Evolutionary conservation across 768 basidiomycete species (phyloP).

Genomic region (Podaxis rugospora): DNA sequence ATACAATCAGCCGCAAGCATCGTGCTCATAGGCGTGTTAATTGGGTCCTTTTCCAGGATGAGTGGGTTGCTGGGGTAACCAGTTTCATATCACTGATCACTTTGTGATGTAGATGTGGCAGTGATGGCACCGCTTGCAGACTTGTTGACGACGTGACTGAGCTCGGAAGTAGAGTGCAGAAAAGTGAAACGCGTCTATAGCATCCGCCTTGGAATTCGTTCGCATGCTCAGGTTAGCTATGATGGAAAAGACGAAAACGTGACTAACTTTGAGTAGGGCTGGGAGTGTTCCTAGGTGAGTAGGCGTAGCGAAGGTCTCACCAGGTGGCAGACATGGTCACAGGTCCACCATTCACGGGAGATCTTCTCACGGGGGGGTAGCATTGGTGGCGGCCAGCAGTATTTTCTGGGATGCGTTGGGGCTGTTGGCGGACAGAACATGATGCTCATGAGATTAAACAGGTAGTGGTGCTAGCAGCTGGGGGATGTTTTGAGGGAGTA

Average conservation of each 20-base stretch:
- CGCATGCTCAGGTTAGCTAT: constrained; percentile 14
- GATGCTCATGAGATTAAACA: background rate
- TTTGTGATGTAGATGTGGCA: background rate
- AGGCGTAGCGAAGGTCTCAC: background rate
- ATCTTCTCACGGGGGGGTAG: constrained; percentile 14
- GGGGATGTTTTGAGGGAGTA: background rate
- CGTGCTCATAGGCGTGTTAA: constrained; percentile 29
- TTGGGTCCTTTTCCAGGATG: constrained; percentile 33
- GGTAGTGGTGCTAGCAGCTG: background rate
- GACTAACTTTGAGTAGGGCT: constrained; percentile 4
- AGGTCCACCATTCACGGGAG: constrained; percentile 16
- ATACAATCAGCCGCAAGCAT: constrained; percentile 21
- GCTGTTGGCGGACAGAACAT: background rate
- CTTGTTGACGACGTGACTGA: constrained; percentile 10
- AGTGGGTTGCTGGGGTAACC: background rate
- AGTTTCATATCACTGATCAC: background rate
- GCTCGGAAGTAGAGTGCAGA: background rate
- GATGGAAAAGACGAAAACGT: background rate
- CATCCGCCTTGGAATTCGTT: constrained; percentile 17
- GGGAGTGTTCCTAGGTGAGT: constrained; percentile 13
- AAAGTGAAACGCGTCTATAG: background rate
- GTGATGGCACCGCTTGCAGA: constrained; percentile 6
- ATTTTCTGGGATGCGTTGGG: constrained; percentile 11
- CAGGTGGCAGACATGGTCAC: background rate
- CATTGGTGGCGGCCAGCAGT: constrained; percentile 14